These are phyloP conservation scores for Tardiomyces depauwii DNA, from an alignment of 1,139 yeast genomes.

Conservation along the genomic window DNA sequence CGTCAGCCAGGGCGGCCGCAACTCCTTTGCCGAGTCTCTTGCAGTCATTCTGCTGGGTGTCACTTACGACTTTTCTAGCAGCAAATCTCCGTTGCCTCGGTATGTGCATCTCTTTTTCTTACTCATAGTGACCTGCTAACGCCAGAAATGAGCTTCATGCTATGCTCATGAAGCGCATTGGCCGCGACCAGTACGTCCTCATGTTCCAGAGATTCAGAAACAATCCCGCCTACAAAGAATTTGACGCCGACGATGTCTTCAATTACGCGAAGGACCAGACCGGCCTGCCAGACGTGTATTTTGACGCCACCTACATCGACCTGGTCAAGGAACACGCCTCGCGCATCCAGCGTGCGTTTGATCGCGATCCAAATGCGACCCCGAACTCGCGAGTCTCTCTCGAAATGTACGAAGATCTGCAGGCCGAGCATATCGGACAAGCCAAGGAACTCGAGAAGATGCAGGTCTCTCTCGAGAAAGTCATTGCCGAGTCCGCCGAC, in stretches of 20 bases:
- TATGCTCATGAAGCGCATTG: constrained; percentile 57
- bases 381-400: constrained; percentile 58
- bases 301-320: constrained; percentile 52
- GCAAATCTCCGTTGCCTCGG: constrained; percentile 52
- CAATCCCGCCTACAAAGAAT: constrained; percentile 42
- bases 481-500: constrained; percentile 3
- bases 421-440: constrained; percentile 30
- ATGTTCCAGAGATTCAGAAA: constrained; percentile 67
- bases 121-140: not conserved
- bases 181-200: constrained; percentile 67
- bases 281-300: constrained; percentile 78
- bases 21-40: constrained; percentile 62
- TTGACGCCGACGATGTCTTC: constrained; percentile 36
- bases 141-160: constrained; percentile 48
- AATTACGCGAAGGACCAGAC: constrained; percentile 55
- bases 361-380: constrained; percentile 61
- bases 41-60: constrained; percentile 64
- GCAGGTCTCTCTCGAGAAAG: constrained; percentile 9
- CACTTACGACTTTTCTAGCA: constrained; percentile 70
- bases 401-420: constrained; percentile 59
- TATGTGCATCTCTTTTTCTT: constrained; percentile 3
- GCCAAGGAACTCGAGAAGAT: constrained; percentile 23
- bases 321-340: constrained; percentile 60
- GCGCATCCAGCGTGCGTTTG: constrained; percentile 59
- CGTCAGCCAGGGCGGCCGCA: constrained; percentile 33